Evolutionary conservation across 1,284 basidiomycete genomes (phyloP), one percentile per base, ranked within the genome.

Genomic region (Leucoagaricus sp.): DNA sequence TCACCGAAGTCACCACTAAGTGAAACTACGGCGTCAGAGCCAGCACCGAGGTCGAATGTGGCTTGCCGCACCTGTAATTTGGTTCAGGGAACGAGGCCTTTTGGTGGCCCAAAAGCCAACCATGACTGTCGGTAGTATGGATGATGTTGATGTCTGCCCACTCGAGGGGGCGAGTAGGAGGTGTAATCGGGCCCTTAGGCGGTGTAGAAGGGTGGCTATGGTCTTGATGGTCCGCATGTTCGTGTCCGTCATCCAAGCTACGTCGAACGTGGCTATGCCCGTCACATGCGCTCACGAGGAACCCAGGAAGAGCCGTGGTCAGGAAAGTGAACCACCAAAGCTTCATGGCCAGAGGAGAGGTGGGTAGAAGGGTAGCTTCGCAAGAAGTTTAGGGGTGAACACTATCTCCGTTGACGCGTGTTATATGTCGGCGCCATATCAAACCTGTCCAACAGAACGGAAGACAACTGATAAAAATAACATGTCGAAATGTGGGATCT

Each of bases 101-200:
- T 62, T 87, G 85, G 71, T 92, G 89, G 2, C 89, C 89, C 23
- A 89, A 77, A 4, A 91, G 73, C 89, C 89, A 91, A 23, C 89
- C 91, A 70, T 93, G 91, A 42, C 82, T 86, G 67, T 93, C 91
- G 0, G 91, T 93, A 21, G 91, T 92, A 67, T 91, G 89, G 49
- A 93, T 77, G 64, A 90, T 76, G 64, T 93, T 92, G 66, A 93
- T 74, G 64, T 93, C 87, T 31, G 87, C 84, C 89, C 89, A 93
- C 49, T 81, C 79, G 33, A 94, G 79, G 33, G 84, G 80, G 26
- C 82, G 76, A 57, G 78, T 76, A 3, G 87, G 88, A 12, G 78
- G 76, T 0, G 82, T 74, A 44, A 88, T 72, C 5, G 21, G 40
- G 8, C 8, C 9, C 34, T 33, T 40, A 15, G 21, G n/a, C 1